Evolutionary conservation across 1,284 basidiomycete genomes (phyloP), one percentile per base, ranked within the genome.

Genomic region (Trichosporon inkin): DNA sequence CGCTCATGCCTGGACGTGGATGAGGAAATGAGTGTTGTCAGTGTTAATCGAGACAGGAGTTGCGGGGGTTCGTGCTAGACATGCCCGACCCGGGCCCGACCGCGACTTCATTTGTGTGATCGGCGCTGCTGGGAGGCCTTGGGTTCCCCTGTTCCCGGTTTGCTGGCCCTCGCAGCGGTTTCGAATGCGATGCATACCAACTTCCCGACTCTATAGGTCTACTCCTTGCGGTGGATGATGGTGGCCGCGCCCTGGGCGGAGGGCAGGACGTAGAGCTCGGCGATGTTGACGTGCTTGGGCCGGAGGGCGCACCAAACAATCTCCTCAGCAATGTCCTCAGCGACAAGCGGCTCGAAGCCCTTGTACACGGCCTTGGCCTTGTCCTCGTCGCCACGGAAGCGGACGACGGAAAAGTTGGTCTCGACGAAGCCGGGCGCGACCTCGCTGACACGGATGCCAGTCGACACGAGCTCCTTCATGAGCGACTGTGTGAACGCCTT

Each of bases 271-370:
- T 61, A 85, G 14, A 89, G 78, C 72, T 91, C 87, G 2, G 90
- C 91, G 52, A 93, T 82, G 72, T 93, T 90, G 54, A 93, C 88
- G 71, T 92, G 90, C 28, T 88, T 82, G 19, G 90, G 90, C 34
- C 93, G 86, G 13, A 88, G 83, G 17, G 94, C 92, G 17, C 87
- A 86, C 92, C 92, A 98, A 14, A 95, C 90, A 71, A 98, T 93
- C 76, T 97, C 93, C 76, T 97, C 92, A 1, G 93, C 93, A 58
- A 93, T 87, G 72, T 93, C 90, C 64, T 86, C 82, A 7, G 87
- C 86, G 2, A 84, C 83, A 71, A 92, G 74, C 60, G 90, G 90
- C 64, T 88, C 81, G 53, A 92, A 74, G 44, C 90, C 91, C 51
- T 88, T 81, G 74, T 95, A 95, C 10, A 95, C 90, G 66, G 88